Percentiles rank a stretch among this genome's conserved stretches.
Evolutionary conservation across 2,329 filamentous ascomycete genomes (phyloP).

Genomic region (Shiraia sp.): DNA sequence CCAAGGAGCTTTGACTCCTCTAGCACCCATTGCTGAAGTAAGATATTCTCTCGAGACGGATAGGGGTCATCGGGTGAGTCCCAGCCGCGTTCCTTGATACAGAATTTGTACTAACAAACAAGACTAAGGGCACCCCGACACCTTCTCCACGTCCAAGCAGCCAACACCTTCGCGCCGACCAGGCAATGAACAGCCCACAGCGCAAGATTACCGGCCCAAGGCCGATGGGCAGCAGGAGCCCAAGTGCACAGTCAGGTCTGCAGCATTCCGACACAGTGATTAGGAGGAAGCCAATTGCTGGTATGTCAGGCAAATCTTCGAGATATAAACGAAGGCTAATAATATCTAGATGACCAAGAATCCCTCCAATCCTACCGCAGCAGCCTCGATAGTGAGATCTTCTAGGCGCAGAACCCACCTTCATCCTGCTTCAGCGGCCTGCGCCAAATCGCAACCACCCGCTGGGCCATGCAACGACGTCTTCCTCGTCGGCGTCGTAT

Average conservation of each 20-base stretch:
- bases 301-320: conserved; percentile 28
- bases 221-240: conserved; percentile 53
- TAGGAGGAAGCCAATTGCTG: conserved; percentile 40
- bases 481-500: no score
- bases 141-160: conserved; percentile 36
- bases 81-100: background rate
- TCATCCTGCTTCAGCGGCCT: no score
- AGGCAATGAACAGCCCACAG: conserved; percentile 34
- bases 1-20: conserved; percentile 43
- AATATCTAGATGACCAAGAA: conserved; percentile 28
- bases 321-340: no score
- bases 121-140: conserved; percentile 34
- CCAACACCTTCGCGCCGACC: conserved; percentile 27
- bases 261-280: conserved; percentile 41
- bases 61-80: conserved; percentile 31
- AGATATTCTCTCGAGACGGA: conserved; percentile 56
- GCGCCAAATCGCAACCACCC: no score
- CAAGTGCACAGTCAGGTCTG: conserved; percentile 47
- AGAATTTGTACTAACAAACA: conserved; percentile 11
- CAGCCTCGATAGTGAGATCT: conserved; percentile 43
- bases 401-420: conserved; percentile 20
- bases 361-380: conserved; percentile 39
- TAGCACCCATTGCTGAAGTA: conserved; percentile 58
- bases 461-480: no score
- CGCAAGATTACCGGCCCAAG: conserved; percentile 54